These are phyloP conservation scores for Artomyces pyxidatus DNA, from an alignment of 768 basidiomycete genomes.

Conservation along the genomic window DNA sequence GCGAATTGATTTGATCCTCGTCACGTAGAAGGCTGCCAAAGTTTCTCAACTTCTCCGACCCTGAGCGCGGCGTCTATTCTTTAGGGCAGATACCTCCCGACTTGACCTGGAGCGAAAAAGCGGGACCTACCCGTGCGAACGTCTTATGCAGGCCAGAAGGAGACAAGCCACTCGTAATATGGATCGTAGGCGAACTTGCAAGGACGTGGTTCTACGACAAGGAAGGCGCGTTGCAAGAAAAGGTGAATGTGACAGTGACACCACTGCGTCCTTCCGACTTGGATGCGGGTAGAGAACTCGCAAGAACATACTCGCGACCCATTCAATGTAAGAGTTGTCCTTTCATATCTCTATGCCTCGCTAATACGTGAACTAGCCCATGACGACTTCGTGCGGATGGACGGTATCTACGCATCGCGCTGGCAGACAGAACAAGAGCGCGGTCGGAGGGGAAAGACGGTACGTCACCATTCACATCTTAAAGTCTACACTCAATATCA, in stretches of 20 bases:
- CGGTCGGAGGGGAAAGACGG: background rate
- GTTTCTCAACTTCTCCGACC: background rate
- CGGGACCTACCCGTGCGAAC: background rate
- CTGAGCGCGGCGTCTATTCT: background rate
- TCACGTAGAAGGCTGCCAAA: background rate
- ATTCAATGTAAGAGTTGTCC: background rate
- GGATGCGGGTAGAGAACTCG: background rate
- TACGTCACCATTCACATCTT: background rate
- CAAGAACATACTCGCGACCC: background rate
- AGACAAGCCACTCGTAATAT: background rate
- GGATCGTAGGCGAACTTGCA: background rate
- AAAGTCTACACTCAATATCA: background rate
- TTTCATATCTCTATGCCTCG: background rate
- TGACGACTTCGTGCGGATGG: background rate
- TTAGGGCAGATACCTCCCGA: background rate
- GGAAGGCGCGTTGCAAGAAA: background rate
- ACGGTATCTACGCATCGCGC: background rate
- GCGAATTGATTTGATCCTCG: background rate
- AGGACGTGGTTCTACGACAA: background rate
- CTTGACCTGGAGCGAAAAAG: background rate
- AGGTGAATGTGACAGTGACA: background rate
- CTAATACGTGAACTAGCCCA: background rate
- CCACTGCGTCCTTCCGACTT: background rate
- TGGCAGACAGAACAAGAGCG: background rate
- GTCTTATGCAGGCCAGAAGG: background rate